Evolutionary conservation across 768 basidiomycete genomes (phyloP).

Genomic region (Cystobasidium tubakii): DNA sequence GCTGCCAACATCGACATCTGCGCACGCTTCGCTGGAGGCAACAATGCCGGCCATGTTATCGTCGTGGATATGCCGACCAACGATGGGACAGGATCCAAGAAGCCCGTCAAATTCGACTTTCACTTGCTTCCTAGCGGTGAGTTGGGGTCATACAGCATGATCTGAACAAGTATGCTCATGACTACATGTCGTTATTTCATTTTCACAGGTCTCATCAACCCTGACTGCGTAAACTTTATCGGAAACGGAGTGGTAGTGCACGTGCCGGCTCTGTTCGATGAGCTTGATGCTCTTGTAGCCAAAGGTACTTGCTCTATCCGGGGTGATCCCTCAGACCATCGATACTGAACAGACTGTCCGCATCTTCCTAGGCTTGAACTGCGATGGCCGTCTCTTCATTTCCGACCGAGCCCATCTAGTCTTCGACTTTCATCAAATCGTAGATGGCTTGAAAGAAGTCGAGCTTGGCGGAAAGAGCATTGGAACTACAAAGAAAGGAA

Average conservation of each 20-base stretch:
- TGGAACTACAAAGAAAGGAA: constrained; percentile 95
- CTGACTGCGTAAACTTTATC: constrained; percentile 74
- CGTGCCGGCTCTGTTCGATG: constrained; percentile 85
- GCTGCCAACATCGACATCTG: constrained; percentile 83
- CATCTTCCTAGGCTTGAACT: constrained; percentile 66
- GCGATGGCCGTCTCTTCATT: constrained; percentile 74
- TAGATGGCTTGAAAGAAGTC: constrained; percentile 95
- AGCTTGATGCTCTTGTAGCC: constrained; percentile 74
- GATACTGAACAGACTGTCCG: constrained; percentile 30
- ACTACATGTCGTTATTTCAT: background rate
- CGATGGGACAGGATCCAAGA: constrained; percentile 52
- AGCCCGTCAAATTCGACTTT: constrained; percentile 81
- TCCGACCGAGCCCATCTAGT: constrained; percentile 96
- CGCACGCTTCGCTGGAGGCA: constrained; percentile 93
- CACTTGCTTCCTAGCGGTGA: constrained; percentile 88
- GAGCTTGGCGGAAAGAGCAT: constrained; percentile 79
- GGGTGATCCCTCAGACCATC: too few relatives aligned
- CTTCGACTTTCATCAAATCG: constrained; percentile 99
- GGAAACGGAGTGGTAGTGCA: constrained; percentile 96
- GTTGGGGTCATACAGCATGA: too few relatives aligned
- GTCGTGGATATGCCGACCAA: constrained; percentile 59
- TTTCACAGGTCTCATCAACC: constrained; percentile 72
- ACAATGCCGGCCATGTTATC: constrained; percentile 98
- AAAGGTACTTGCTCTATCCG: too few relatives aligned
- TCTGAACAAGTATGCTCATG: too few relatives aligned